Evolutionary conservation across 768 basidiomycete genomes (phyloP).

Genomic region (Lentinula detonsa): DNA sequence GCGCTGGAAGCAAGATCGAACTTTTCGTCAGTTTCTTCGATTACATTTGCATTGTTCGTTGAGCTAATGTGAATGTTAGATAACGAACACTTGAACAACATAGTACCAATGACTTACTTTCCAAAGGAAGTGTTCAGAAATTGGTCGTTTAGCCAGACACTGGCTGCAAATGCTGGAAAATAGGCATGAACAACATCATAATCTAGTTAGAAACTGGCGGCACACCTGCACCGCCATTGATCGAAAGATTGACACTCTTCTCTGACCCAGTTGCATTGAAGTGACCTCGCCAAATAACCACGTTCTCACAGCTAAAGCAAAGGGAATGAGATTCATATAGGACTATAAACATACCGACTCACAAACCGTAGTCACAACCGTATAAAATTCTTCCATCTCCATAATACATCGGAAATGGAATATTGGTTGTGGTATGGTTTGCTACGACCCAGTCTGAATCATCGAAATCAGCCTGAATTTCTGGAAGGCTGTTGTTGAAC

Average conservation of each 20-base stretch:
- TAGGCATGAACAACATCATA: background rate
- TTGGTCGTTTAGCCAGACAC: constrained; percentile 71
- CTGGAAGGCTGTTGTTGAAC: constrained; percentile 72
- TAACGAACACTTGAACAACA: background rate
- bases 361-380: constrained; percentile 87
- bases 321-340: background rate
- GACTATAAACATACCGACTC: constrained; percentile 16
- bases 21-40: constrained; percentile 63
- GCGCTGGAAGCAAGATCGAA: constrained; percentile 58
- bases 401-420: constrained; percentile 61
- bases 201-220: background rate
- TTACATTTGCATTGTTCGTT: constrained; percentile 52
- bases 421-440: constrained; percentile 68
- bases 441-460: constrained; percentile 64
- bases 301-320: constrained; percentile 66
- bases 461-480: constrained; percentile 49
- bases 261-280: constrained; percentile 58
- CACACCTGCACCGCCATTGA: constrained; percentile 75
- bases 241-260: constrained; percentile 64
- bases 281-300: constrained; percentile 78
- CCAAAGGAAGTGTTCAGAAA: constrained; percentile 72
- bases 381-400: constrained; percentile 77
- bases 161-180: constrained; percentile 66
- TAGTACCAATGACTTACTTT: constrained; percentile 40
- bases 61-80: constrained; percentile 34